These are phyloP conservation scores for Neopestalotiopsis rosae DNA, from an alignment of 2,329 filamentous ascomycete species.

Conservation along the genomic window DNA sequence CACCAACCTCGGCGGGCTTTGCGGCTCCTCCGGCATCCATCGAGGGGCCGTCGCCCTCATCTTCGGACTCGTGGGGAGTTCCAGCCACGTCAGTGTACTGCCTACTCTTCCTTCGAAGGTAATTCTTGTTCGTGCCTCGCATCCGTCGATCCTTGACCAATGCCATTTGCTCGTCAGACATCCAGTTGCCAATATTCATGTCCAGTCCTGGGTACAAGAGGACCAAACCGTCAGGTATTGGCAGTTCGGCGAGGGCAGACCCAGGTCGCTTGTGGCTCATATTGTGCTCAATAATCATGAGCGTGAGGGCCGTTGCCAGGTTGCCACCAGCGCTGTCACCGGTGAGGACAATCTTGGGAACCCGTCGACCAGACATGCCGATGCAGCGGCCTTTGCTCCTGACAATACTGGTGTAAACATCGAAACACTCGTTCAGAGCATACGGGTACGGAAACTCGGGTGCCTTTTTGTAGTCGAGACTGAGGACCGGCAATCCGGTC, in stretches of 20 bases:
- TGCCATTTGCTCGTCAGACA: slow-evolving; percentile 97
- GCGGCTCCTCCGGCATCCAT: slow-evolving; percentile 31
- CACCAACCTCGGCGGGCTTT: slow-evolving; percentile 21
- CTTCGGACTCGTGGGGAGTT: slow-evolving; percentile 81
- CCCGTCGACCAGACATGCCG: slow-evolving; percentile 69
- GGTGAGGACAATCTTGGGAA: slow-evolving; percentile 73
- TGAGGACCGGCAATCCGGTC: slow-evolving; percentile 86
- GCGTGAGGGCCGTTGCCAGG: slow-evolving; percentile 76
- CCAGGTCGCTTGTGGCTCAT: slow-evolving; percentile 60
- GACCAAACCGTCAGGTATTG: slow-evolving; percentile 79
- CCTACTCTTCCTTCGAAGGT: slow-evolving; percentile 84
- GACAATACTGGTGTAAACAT: slow-evolving; percentile 79
- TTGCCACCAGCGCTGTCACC: slow-evolving; percentile 87
- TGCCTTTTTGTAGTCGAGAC: slow-evolving; percentile 88
- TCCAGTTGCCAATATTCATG: slow-evolving; percentile 99
- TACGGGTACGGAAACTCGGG: slow-evolving; percentile 87
- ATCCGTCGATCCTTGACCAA: slow-evolving; percentile 84
- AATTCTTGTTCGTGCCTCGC: slow-evolving; percentile 77
- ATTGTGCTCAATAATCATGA: slow-evolving; percentile 87
- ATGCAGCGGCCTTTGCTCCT: slow-evolving; percentile 76
- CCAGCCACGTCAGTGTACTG: slow-evolving; percentile 86
- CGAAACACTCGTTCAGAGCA: slow-evolving; percentile 85
- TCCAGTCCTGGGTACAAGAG: slow-evolving; percentile 90
- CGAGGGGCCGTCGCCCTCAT: slow-evolving; percentile 62
- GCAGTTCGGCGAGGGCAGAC: slow-evolving; percentile 64